Percentiles rank a stretch among this genome's conserved stretches.
Evolutionary conservation across 305 asterid species (phyloP).

Genomic region (Solanum aculeatissimum): DNA sequence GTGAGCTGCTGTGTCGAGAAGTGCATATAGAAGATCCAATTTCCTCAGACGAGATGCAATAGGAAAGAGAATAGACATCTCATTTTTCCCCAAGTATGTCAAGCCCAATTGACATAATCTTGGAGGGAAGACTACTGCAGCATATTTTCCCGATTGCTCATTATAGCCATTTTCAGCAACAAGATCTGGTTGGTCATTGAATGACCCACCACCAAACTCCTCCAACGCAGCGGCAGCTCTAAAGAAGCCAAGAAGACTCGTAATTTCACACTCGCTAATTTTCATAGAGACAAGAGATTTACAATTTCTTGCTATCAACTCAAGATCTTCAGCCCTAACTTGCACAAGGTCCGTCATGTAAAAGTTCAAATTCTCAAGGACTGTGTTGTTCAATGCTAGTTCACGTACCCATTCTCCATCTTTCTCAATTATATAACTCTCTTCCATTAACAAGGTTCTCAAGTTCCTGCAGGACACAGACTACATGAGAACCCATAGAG

Average conservation of each 20-base stretch:
- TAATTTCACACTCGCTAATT: constrained; percentile 61
- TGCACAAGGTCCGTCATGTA: constrained; percentile 53
- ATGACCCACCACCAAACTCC: constrained; percentile 86
- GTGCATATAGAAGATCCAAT: constrained; percentile 79
- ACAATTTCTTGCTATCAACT: constrained; percentile 65
- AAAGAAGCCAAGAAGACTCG: constrained; percentile 51
- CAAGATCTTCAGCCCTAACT: constrained; percentile 46
- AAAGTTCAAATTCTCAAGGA: constrained; percentile 67
- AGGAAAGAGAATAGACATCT: constrained; percentile 72
- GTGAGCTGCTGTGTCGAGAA: constrained; percentile 90
- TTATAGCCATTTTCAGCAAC: constrained; percentile 44
- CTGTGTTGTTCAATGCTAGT: constrained; percentile 58
- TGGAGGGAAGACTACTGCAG: constrained; percentile 44
- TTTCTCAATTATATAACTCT: constrained; percentile 50
- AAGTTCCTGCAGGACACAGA: constrained; percentile 41
- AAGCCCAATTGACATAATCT: constrained; percentile 59
- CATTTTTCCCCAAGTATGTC: constrained; percentile 51
- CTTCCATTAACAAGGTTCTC: constrained; percentile 63
- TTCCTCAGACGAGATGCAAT: constrained; percentile 58
- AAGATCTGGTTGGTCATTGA: constrained; percentile 40
- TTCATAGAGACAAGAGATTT: constrained; percentile 54
- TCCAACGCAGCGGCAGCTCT: constrained; percentile 52
- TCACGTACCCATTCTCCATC: constrained; percentile 84
- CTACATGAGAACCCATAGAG: background rate
- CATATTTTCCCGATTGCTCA: constrained; percentile 36